These are phyloP conservation scores for Penicillium lividum DNA, from an alignment of 495 filamentous ascomycete genomes.

Conservation along the genomic window DNA sequence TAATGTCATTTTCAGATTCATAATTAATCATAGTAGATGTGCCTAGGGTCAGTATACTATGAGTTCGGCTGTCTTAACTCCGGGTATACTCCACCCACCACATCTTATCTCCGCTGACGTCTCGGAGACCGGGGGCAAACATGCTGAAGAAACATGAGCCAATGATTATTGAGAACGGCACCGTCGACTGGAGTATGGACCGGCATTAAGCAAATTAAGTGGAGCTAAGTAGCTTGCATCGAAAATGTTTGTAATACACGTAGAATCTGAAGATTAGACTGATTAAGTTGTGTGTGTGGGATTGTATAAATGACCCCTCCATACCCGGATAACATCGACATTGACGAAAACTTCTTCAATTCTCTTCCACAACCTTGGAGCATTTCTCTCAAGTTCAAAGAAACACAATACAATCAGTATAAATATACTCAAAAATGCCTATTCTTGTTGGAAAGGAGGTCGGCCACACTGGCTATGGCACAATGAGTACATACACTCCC, in stretches of 20 bases:
- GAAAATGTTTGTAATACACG: neutral
- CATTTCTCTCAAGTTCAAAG: neutral
- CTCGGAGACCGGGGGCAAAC: conserved; percentile 13
- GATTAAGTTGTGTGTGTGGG: neutral
- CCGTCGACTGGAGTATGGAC: neutral
- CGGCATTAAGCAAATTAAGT: neutral
- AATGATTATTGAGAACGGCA: conserved; percentile 1
- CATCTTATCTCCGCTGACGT: neutral
- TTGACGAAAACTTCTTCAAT: neutral
- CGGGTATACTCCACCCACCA: neutral
- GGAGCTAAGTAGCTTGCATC: neutral
- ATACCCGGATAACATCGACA: neutral
- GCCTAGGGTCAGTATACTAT: too few relatives aligned
- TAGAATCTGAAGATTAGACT: neutral
- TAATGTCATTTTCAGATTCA: too few relatives aligned
- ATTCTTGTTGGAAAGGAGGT: conserved; percentile 44
- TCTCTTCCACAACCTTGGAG: neutral
- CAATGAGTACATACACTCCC: conserved; percentile 38
- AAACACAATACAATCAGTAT: neutral
- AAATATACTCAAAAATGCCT: conserved; percentile 33
- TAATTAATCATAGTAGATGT: too few relatives aligned
- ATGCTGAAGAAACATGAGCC: neutral
- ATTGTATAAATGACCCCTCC: conserved; percentile 1
- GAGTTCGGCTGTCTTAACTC: neutral
- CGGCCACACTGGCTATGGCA: conserved; percentile 49